These are phyloP conservation scores for Gentiana dahurica DNA, from an alignment of 257 asterid genomes.

Conservation along the genomic window DNA sequence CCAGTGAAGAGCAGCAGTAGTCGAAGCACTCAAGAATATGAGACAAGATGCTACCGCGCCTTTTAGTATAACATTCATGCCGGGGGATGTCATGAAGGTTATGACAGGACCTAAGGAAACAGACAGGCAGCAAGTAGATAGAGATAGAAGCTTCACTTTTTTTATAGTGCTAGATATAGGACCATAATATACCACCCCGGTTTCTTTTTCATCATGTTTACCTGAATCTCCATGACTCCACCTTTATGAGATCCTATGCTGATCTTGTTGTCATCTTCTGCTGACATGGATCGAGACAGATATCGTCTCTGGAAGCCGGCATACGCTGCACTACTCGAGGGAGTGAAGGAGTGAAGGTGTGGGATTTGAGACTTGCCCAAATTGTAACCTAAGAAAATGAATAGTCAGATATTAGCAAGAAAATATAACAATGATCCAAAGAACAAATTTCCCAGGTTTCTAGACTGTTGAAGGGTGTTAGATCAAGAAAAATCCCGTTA, in stretches of 20 bases:
- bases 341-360: background rate
- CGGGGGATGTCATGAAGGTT: conserved; percentile 90
- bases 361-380: too few relatives aligned
- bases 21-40: conserved; percentile 75
- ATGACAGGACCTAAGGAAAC: conserved; percentile 86
- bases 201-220: conserved; percentile 16
- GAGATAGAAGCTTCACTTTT: conserved; percentile 92
- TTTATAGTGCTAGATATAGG: conserved; percentile 80
- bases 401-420: too few relatives aligned
- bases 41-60: conserved; percentile 89
- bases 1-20: conserved; percentile 93
- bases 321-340: conserved; percentile 17
- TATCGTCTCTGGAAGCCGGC: conserved; percentile 27
- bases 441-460: too few relatives aligned
- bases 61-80: conserved; percentile 63
- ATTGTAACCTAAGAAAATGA: too few relatives aligned
- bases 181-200: conserved; percentile 40
- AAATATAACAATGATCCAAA: too few relatives aligned
- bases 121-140: conserved; percentile 92
- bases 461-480: too few relatives aligned
- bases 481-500: too few relatives aligned
- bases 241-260: conserved; percentile 48
- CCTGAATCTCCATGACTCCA: conserved; percentile 28
- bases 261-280: conserved; percentile 41
- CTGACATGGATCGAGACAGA: conserved; percentile 27